Evolutionary conservation across 192 early-diverging fungal species (phyloP), one percentile per base, ranked within the genome.

Genomic region (Entomortierella beljakovae): DNA sequence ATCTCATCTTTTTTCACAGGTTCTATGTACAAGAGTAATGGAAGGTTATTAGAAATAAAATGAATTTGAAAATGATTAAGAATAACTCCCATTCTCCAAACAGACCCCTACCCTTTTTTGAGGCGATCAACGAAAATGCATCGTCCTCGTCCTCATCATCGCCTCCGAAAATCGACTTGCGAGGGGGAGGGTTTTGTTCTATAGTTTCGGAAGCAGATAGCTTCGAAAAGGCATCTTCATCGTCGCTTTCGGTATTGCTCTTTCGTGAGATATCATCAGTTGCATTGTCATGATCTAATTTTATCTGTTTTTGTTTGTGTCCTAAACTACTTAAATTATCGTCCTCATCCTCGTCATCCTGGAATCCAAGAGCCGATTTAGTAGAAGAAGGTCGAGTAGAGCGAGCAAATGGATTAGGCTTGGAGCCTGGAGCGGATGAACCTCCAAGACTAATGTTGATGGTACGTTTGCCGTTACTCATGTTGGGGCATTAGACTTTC

Each of bases 101-200:
- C 38, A 18, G 25, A 25, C 33, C 4, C 32, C 26, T 67, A 67
- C 67, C 66, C n/a, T 59, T 64, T 58, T 82, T 83, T 31, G 63
- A 51, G 1, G 54, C 53, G 13, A 63, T 26, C 23, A 25, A 57
- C 20, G 73, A 68, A 23, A 68, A 64, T 10, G 26, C 63, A 52
- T 71, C 56, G 34, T 72, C 80, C 3, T 87, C 70, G 23, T 82
- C 85, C 20, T 82, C 61, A 13, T 79, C 66, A 43, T 84, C 70
- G 28, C 80, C 82, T 23, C 72, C 31, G 5, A 50, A 53, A 33
- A 71, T 50, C 8, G 69, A 33, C 22, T 83, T 83, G 28, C 68
- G 51, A 10, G 60, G 73, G 33, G 62, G 68, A 0, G 62, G 61
- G n/a, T n/a, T n/a, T n/a, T 57, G 54, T 13, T 46, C 37, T 52